These are phyloP conservation scores for Marasmius sp. DNA, from an alignment of 1,284 basidiomycete species.

Conservation along the genomic window DNA sequence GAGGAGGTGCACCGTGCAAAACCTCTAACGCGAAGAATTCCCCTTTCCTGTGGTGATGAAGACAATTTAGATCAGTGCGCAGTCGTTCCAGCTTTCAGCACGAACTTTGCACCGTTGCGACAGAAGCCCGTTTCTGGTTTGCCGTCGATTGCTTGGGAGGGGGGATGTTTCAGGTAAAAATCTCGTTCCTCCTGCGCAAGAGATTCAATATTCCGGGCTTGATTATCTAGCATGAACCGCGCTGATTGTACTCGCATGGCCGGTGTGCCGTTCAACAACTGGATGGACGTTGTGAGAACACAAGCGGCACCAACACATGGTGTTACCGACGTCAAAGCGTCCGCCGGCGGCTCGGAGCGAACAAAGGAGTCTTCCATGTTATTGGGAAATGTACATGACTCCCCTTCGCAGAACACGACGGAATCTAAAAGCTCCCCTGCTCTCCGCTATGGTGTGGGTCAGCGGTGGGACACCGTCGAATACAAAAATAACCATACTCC, in stretches of 20 bases:
- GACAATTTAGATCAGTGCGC: slow-evolving; percentile 17
- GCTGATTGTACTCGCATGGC: slow-evolving; percentile 26
- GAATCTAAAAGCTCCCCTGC: slow-evolving; percentile 42
- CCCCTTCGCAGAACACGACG: slow-evolving; percentile 17
- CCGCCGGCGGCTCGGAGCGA: background rate
- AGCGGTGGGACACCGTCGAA: background rate
- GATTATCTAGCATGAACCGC: slow-evolving; percentile 40
- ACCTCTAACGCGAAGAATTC: slow-evolving; percentile 50
- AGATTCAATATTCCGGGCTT: slow-evolving; percentile 30
- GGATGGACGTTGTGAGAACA: slow-evolving; percentile 56
- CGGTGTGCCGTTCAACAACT: slow-evolving; percentile 36
- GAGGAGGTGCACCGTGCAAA: slow-evolving; percentile 26
- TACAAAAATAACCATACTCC: background rate
- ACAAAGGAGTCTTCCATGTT: background rate
- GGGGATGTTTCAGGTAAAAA: slow-evolving; percentile 46
- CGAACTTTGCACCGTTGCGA: slow-evolving; percentile 41
- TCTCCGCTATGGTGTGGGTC: slow-evolving; percentile 28
- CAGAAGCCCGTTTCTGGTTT: slow-evolving; percentile 46
- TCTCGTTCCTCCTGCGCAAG: slow-evolving; percentile 33
- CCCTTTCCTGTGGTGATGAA: slow-evolving; percentile 28
- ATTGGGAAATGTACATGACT: background rate
- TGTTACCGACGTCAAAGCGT: slow-evolving; percentile 19
- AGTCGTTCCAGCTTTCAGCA: background rate
- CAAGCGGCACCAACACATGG: slow-evolving; percentile 48
- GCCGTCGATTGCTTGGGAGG: slow-evolving; percentile 58